Evolutionary conservation across 805 yeast species (phyloP).

Genomic region (Yamadazyma scolyti): DNA sequence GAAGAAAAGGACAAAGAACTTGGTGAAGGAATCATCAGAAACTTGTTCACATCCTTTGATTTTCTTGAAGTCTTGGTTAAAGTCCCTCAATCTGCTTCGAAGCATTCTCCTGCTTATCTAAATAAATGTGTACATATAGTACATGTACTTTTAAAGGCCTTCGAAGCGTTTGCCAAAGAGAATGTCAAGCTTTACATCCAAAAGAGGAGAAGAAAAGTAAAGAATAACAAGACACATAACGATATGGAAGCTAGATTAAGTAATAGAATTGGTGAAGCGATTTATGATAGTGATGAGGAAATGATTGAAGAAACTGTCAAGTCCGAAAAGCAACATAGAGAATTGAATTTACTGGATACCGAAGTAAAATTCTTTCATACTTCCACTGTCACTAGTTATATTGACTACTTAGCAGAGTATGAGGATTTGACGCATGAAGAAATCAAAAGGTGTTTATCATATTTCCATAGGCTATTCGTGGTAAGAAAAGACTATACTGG

Average conservation of each 20-base stretch:
- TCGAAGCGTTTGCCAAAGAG: slow-evolving; percentile 63
- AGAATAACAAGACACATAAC: slow-evolving; percentile 17
- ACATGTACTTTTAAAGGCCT: slow-evolving; percentile 59
- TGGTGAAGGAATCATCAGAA: slow-evolving; percentile 58
- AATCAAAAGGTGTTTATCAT: slow-evolving; percentile 62
- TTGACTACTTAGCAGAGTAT: slow-evolving; percentile 56
- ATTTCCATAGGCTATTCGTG: slow-evolving; percentile 67
- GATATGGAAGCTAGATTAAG: slow-evolving; percentile 17
- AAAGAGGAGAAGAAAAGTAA: slow-evolving; percentile 37
- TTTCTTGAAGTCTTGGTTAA: slow-evolving; percentile 52
- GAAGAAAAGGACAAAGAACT: slow-evolving; percentile 34
- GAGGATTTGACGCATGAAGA: slow-evolving; percentile 58
- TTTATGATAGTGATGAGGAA: slow-evolving; percentile 32
- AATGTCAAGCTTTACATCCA: slow-evolving; percentile 48
- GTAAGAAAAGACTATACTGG: slow-evolving; percentile 53
- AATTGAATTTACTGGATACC: slow-evolving; percentile 39
- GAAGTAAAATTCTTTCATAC: slow-evolving; percentile 53
- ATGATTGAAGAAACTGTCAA: slow-evolving; percentile 26
- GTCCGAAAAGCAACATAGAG: slow-evolving; percentile 42
- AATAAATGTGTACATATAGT: slow-evolving; percentile 61
- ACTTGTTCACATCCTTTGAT: slow-evolving; percentile 66
- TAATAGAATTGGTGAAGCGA: slow-evolving; percentile 16
- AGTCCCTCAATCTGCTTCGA: slow-evolving; percentile 61
- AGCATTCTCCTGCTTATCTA: slow-evolving; percentile 60
- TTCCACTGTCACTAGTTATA: slow-evolving; percentile 60